These are phyloP conservation scores for Naganishia friedmannii DNA, from an alignment of 768 basidiomycete genomes.

Conservation along the genomic window DNA sequence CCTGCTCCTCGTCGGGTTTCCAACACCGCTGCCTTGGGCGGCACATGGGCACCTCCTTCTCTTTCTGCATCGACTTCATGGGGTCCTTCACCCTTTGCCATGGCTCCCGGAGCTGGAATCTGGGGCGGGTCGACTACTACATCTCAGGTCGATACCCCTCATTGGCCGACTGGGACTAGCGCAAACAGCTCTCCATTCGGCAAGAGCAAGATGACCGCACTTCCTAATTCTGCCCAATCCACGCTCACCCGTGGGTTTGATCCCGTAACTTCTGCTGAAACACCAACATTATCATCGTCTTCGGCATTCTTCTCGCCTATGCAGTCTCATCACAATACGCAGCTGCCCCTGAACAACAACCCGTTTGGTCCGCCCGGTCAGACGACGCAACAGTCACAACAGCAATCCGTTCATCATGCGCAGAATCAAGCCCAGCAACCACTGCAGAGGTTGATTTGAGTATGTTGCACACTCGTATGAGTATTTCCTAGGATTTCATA, in stretches of 20 bases:
- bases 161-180: constrained; percentile 16
- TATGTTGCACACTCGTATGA: neutral
- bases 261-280: neutral
- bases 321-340: constrained; percentile 13
- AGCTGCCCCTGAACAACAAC: neutral
- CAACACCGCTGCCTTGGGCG: constrained; percentile 29
- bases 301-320: constrained; percentile 18
- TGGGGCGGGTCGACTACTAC: constrained; percentile 21
- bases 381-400: constrained; percentile 3
- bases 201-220: constrained; percentile 11
- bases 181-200: constrained; percentile 18
- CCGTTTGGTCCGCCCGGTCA: constrained; percentile 24
- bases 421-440: constrained; percentile 15
- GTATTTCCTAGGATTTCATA: neutral
- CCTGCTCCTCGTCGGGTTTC: constrained; percentile 39
- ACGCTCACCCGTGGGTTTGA: constrained; percentile 20
- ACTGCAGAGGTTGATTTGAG: constrained; percentile 14
- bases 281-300: neutral
- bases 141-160: constrained; percentile 18
- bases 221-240: neutral
- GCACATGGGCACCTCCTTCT: constrained; percentile 20
- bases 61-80: constrained; percentile 12
- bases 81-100: constrained; percentile 20
- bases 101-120: constrained; percentile 20
- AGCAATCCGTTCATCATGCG: constrained; percentile 15